Conservation (phyloP, 768 basidiomycete species). For the Mycena alexandri region DNA sequence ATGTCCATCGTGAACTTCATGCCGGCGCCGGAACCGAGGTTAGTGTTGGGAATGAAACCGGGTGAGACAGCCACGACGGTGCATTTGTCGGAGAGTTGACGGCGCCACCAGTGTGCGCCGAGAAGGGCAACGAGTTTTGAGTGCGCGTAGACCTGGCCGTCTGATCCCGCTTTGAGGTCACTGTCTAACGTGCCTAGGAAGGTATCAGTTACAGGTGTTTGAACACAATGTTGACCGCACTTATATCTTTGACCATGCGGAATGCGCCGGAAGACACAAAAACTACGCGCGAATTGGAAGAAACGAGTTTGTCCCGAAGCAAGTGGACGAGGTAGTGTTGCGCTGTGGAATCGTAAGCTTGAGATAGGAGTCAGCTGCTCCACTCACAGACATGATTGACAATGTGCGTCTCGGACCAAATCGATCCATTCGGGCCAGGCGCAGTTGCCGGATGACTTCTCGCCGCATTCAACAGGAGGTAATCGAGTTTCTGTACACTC, state of each 20-base stretch:
- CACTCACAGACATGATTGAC: constrained; percentile 31
- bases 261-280: constrained; percentile 34
- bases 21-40: constrained; percentile 3
- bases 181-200: constrained; percentile 5
- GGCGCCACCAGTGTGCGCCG: constrained; percentile 34
- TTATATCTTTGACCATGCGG: constrained; percentile 18
- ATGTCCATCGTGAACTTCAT: background rate
- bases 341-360: background rate
- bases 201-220: background rate
- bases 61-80: constrained; percentile 33
- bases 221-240: background rate
- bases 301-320: constrained; percentile 28
- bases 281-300: constrained; percentile 27
- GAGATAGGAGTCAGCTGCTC: background rate
- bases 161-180: constrained; percentile 13
- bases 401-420: constrained; percentile 33
- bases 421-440: constrained; percentile 6
- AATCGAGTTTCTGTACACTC: constrained; percentile 9
- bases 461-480: constrained; percentile 32
- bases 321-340: constrained; percentile 36
- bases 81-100: constrained; percentile 13
- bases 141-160: background rate
- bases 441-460: background rate
- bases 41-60: constrained; percentile 28
- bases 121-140: constrained; percentile 27